A percentile compares a stretch with the other conserved stretches of the same genome.
Evolutionary conservation across 2,329 filamentous ascomycete species (phyloP).

Genomic region (Colletotrichum sp.): DNA sequence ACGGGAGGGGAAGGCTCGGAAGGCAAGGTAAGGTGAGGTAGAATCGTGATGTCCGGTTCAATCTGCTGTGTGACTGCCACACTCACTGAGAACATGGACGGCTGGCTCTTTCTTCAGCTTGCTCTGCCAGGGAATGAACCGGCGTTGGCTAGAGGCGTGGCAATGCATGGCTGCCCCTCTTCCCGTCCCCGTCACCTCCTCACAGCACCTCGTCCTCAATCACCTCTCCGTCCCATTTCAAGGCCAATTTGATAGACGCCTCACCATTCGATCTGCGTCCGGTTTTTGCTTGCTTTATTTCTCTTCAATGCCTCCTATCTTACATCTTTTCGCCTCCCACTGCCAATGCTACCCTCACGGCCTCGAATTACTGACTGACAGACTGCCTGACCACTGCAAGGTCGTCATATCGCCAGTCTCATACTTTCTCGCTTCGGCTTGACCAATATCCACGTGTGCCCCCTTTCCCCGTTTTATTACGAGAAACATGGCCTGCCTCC

Average conservation of each 20-base stretch:
- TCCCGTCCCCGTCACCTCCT: neutral
- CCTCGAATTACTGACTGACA: neutral
- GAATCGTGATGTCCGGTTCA: neutral
- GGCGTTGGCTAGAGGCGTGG: neutral
- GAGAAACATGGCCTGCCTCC: neutral
- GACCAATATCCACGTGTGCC: neutral
- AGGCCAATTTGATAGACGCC: neutral
- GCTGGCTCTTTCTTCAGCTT: neutral
- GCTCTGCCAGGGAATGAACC: neutral
- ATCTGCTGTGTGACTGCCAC: neutral
- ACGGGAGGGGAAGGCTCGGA: neutral
- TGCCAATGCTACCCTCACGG: neutral
- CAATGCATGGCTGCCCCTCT: neutral
- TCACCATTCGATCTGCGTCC: neutral
- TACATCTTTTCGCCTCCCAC: neutral
- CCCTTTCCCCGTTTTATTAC: constrained; percentile 13
- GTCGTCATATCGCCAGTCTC: neutral
- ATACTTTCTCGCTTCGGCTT: neutral
- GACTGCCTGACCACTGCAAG: neutral
- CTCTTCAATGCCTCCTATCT: neutral
- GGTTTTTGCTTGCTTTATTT: neutral
- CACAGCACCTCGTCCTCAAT: neutral
- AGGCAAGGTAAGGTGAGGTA: neutral
- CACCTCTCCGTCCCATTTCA: neutral
- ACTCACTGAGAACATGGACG: neutral